Conservation (phyloP, 1,139 yeast species). For the Arxiozyma slooffiae region DNA sequence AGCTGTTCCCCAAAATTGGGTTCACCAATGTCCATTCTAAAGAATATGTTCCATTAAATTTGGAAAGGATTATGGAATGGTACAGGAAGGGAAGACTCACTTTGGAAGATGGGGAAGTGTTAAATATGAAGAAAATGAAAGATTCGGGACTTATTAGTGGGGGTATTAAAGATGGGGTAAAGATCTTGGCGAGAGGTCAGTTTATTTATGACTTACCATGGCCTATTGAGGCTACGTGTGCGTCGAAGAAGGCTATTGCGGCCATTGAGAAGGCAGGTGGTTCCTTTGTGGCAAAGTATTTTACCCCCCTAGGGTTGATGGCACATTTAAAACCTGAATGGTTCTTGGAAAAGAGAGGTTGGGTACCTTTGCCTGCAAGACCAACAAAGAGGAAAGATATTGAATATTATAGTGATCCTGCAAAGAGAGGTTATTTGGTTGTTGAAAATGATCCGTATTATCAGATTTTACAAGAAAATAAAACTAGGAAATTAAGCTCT, state of each 20-base stretch:
- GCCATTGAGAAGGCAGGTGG: constrained; percentile 68
- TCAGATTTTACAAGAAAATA: constrained; percentile 24
- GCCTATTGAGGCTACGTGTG: constrained; percentile 71
- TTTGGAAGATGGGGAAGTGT: constrained; percentile 49
- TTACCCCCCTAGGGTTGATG: constrained; percentile 52
- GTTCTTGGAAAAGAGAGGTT: constrained; percentile 58
- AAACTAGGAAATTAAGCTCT: constrained; percentile 18
- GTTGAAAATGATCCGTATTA: constrained; percentile 31
- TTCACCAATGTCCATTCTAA: constrained; percentile 53
- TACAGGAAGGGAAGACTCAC: constrained; percentile 61
- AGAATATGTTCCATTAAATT: constrained; percentile 44
- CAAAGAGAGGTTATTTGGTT: constrained; percentile 65
- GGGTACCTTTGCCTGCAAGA: constrained; percentile 75
- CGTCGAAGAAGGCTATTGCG: constrained; percentile 63
- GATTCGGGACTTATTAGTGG: constrained; percentile 68
- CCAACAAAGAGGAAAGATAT: constrained; percentile 80
- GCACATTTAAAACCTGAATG: constrained; percentile 72
- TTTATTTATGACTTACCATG: constrained; percentile 50
- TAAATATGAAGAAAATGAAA: constrained; percentile 56
- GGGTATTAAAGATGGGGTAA: constrained; percentile 67
- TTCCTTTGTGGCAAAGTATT: constrained; percentile 62
- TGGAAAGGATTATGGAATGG: constrained; percentile 51
- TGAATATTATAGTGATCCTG: constrained; percentile 61
- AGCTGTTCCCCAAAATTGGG: constrained; percentile 84
- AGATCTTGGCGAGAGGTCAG: constrained; percentile 63